These are phyloP conservation scores for Saccharomycopsis hybrid DNA, from an alignment of 1,139 yeast genomes.

Conservation along the genomic window DNA sequence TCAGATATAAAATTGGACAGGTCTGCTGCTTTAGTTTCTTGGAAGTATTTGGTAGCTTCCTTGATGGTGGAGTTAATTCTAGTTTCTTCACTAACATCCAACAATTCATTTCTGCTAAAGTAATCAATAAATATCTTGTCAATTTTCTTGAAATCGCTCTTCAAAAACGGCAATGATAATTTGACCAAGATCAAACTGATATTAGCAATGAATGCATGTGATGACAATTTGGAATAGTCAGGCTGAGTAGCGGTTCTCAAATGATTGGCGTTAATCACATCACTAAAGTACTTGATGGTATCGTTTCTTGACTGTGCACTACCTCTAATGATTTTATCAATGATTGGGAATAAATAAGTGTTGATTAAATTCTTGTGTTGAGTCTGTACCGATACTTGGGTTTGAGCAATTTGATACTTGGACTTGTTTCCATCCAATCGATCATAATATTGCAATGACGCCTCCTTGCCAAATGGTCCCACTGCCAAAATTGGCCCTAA, in stretches of 20 bases:
- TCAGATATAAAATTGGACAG: conserved; percentile 77
- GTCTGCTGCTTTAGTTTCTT: conserved; percentile 30
- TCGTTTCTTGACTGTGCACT: conserved; percentile 56
- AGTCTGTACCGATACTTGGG: conserved; percentile 50
- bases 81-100: conserved; percentile 75
- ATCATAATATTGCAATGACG: conserved; percentile 33
- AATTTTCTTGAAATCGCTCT: conserved; percentile 55
- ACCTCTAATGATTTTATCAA: conserved; percentile 74
- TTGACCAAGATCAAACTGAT: conserved; percentile 59
- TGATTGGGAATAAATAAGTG: conserved; percentile 52
- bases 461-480: conserved; percentile 60
- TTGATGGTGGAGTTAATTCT: conserved; percentile 69
- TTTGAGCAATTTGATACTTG: conserved; percentile 38
- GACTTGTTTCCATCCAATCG: conserved; percentile 32
- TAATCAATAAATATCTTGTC: conserved; percentile 73
- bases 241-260: conserved; percentile 85
- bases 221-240: conserved; percentile 56
- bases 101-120: conserved; percentile 42
- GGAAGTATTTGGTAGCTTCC: conserved; percentile 57
- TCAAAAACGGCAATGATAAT: conserved; percentile 80
- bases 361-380: conserved; percentile 53
- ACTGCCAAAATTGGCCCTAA: conserved; percentile 73
- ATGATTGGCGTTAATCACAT: conserved; percentile 72
- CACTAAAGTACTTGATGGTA: conserved; percentile 62
- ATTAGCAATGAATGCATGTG: conserved; percentile 81